Evolutionary conservation across 1,284 basidiomycete species (phyloP).

Genomic region (Butyriboletus appendiculatus): DNA sequence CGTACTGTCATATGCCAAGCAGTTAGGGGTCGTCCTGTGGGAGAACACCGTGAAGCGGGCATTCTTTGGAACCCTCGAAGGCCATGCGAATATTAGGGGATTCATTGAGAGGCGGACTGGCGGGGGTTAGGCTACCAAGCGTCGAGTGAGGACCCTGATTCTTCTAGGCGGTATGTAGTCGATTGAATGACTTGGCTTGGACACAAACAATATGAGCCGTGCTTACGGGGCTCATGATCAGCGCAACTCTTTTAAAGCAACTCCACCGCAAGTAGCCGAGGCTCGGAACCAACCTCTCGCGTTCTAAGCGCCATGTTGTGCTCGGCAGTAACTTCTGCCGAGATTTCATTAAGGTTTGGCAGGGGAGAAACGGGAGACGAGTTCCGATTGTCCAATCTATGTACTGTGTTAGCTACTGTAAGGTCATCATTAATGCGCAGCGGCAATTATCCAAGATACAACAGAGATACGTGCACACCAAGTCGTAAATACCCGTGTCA

Average conservation of each 20-base stretch:
- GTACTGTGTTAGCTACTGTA: conserved; percentile 14
- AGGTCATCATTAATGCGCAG: conserved; percentile 19
- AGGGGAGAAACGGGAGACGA: not conserved
- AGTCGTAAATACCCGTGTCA: conserved; percentile 18
- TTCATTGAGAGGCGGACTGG: conserved; percentile 73
- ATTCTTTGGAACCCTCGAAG: conserved; percentile 84
- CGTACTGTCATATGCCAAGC: conserved; percentile 83
- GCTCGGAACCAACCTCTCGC: conserved; percentile 17
- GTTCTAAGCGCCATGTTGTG: conserved; percentile 8
- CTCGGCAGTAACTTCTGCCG: conserved; percentile 4
- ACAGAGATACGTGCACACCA: conserved; percentile 7
- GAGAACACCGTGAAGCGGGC: conserved; percentile 68
- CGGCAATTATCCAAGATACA: conserved; percentile 14
- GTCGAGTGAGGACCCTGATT: conserved; percentile 7
- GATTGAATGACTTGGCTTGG: not conserved
- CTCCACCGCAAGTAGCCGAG: not conserved
- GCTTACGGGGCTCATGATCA: conserved; percentile 18
- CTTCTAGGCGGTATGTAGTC: conserved; percentile 3
- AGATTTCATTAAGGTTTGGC: not conserved
- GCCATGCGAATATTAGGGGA: conserved; percentile 75
- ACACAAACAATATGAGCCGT: not conserved
- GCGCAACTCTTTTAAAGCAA: conserved; percentile 1
- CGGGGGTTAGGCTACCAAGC: conserved; percentile 24
- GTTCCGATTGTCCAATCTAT: conserved; percentile 1
- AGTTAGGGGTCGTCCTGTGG: conserved; percentile 83